phyloP scores from a whole-genome alignment of 2,329 filamentous ascomycete species.

The Xylariaceae sp. region DNA sequence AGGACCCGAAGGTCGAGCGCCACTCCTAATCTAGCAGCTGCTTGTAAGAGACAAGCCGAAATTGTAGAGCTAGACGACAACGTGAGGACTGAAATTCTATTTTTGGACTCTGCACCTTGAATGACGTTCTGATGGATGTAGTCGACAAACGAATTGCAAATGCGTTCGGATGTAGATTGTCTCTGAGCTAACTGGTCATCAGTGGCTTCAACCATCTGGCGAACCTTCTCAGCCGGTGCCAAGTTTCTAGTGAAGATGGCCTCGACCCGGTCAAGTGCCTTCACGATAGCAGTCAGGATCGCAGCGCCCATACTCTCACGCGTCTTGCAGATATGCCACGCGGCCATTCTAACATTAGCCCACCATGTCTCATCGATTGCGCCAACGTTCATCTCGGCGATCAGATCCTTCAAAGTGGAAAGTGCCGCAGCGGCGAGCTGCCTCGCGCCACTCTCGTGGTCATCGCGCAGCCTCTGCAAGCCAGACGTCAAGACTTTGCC shows the following conservation, averaged over 20 bases:
- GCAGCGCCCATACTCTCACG: conserved; percentile 68
- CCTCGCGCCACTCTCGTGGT: conserved; percentile 62
- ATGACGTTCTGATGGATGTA: conserved; percentile 36
- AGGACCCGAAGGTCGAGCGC: conserved; percentile 60
- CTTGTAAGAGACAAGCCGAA: conserved; percentile 48
- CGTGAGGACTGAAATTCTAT: conserved; percentile 55
- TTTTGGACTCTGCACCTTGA: conserved; percentile 1
- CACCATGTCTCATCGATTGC: conserved; percentile 52
- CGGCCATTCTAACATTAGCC: conserved; percentile 55
- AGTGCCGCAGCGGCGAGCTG: conserved; percentile 60
- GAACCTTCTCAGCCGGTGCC: conserved; percentile 31
- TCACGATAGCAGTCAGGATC: conserved; percentile 54
- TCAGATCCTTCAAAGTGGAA: conserved; percentile 49
- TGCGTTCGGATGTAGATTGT: conserved; percentile 26
- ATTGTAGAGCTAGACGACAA: conserved; percentile 67
- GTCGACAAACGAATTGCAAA: conserved; percentile 40
- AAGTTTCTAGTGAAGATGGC: conserved; percentile 22
- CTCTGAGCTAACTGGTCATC: conserved; percentile 28
- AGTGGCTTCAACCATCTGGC: conserved; percentile 27
- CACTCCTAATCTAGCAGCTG: conserved; percentile 40
- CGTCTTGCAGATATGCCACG: conserved; percentile 67
- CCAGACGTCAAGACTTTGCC: conserved; percentile 49
- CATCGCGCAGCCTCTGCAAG: conserved; percentile 52
- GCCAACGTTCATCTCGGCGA: conserved; percentile 38
- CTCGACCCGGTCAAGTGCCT: conserved; percentile 47